Evolutionary conservation across 2,329 filamentous ascomycete genomes (phyloP).

Genomic region (Calonectria hongkongensis): DNA sequence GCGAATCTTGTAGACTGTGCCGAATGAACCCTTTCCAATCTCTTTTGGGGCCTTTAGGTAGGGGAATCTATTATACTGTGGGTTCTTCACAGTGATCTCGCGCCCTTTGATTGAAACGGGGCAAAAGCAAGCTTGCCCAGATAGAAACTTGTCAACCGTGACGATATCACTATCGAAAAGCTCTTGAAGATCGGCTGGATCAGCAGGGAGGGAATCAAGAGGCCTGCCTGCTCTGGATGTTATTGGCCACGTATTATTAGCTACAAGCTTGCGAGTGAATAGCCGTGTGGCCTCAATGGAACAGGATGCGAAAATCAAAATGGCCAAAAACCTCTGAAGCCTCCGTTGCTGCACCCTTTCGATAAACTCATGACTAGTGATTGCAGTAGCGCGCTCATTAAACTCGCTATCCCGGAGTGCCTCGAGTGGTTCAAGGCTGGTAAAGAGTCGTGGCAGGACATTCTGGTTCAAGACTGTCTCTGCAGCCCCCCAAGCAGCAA

Average conservation of each 20-base stretch:
- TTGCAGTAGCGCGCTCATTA: not conserved
- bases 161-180: not conserved
- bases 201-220: conserved; percentile 8
- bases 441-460: conserved; percentile 6
- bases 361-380: not conserved
- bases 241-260: conserved; percentile 16
- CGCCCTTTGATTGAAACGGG: conserved; percentile 4
- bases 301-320: conserved; percentile 3
- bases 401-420: not conserved
- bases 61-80: conserved; percentile 6
- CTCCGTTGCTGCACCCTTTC: not conserved
- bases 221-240: not conserved
- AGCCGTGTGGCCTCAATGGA: not conserved
- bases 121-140: conserved; percentile 19
- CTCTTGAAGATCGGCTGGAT: not conserved
- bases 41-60: not conserved
- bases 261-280: conserved; percentile 23
- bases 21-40: conserved; percentile 17
- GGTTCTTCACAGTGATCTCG: not conserved
- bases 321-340: conserved; percentile 14
- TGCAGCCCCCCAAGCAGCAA: not conserved
- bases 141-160: conserved; percentile 6
- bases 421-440: not conserved
- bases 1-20: conserved; percentile 7
- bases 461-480: conserved; percentile 1